Evolutionary conservation across 1,284 basidiomycete genomes (phyloP), one percentile per base, ranked within the genome.

Genomic region (Boletus holoroseus): DNA sequence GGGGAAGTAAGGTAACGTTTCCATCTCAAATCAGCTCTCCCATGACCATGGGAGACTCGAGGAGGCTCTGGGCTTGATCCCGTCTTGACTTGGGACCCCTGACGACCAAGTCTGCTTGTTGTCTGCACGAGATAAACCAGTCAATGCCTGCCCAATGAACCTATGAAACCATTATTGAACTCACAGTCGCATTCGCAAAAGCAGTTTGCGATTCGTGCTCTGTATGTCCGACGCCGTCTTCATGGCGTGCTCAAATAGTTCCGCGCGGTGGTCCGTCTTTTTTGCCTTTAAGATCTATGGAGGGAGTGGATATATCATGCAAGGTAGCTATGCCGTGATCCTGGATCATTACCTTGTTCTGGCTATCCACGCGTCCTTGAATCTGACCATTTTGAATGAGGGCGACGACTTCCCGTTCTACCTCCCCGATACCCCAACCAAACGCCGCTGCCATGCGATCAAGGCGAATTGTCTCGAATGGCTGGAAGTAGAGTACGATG

Each of bases 401-500:
- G 16, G 71, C 67, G 6, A 90, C 83, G 38, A 93, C 81, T 55
- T 85, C 79, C 39, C 73, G 70, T 64, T 88, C 83, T 15, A 88
- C 79, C 53, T 83, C 80, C 11, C 80, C 78, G 5, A 85, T 71
- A 0, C 76, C 74, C 82, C 89, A 89, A 6, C 92, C 92, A 60
- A 95, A 94, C 3, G 90, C 88, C 2, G 69, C 68, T 35, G 84
- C 82, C 85, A 94, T 89, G 28, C 87, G 77, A 36, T 83, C 78
- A 22, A 95, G 78, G 56, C 80, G 78, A 63, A 94, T 88, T 15
- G 85, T 80, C 37, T 85, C 72, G 64, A 92, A 94, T 0, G 92
- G 91, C 56, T 83, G 78, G 73, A 94, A 90, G 70, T 93, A 94
- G 34, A 88, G 74, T n/a, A 88, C 80, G 38, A 92, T 73, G 0